Conservation (phyloP, 441 rosid species). For the Isatis lusitanica region DNA sequence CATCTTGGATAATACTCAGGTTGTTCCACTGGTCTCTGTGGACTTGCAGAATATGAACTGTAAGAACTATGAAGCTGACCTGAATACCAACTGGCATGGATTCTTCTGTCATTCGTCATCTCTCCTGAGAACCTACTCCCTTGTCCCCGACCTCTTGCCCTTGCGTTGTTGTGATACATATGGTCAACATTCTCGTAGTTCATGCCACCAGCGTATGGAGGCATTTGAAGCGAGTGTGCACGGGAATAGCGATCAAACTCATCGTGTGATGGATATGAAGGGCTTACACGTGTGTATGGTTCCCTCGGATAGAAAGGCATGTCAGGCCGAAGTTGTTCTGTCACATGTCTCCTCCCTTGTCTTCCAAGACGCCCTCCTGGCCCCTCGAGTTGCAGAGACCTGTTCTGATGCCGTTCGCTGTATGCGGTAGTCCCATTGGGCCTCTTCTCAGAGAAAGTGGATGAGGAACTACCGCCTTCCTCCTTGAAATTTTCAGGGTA, state of each 20-base stretch:
- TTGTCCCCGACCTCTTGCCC: conserved; percentile 42
- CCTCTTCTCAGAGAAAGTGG: conserved; percentile 38
- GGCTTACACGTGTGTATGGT: conserved; percentile 43
- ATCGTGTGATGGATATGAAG: conserved; percentile 47
- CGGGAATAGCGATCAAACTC: conserved; percentile 40
- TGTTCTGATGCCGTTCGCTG: conserved; percentile 40
- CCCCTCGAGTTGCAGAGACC: conserved; percentile 42
- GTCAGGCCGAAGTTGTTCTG: conserved; percentile 41
- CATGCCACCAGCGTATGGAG: conserved; percentile 39
- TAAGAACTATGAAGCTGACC: conserved; percentile 37
- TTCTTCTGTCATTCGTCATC: conserved; percentile 35
- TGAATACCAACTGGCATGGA: conserved; percentile 44
- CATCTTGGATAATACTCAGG: conserved; percentile 39
- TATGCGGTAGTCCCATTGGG: conserved; percentile 33
- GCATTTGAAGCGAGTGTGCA: conserved; percentile 47
- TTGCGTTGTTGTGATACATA: conserved; percentile 54
- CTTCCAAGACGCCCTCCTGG: conserved; percentile 42
- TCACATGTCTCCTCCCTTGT: conserved; percentile 42
- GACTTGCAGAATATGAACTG: conserved; percentile 62
- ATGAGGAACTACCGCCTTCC: conserved; percentile 36
- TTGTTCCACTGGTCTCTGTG: conserved; percentile 52
- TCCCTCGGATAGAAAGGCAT: conserved; percentile 43
- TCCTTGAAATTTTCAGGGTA: conserved; percentile 28
- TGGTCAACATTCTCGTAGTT: conserved; percentile 21
- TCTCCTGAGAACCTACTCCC: conserved; percentile 52